Evolutionary conservation across 495 filamentous ascomycete genomes (phyloP).

Genomic region (Chaetomium tenue): DNA sequence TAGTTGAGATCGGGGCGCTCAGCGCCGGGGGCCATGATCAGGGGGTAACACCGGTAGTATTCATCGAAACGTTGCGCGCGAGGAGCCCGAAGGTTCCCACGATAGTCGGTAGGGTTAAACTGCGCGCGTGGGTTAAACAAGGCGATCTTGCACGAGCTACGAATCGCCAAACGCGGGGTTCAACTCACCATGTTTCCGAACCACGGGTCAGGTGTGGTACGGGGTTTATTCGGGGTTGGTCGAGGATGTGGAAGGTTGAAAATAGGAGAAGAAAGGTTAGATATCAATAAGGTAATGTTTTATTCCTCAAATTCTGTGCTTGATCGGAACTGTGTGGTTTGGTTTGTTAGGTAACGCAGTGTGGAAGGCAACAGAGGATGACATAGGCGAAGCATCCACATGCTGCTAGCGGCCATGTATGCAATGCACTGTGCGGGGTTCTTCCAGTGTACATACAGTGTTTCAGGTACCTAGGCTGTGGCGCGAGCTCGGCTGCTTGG

Average conservation of each 20-base stretch:
- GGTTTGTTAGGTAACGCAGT: neutral
- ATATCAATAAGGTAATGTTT: neutral
- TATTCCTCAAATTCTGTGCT: neutral
- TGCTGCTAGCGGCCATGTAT: too few species aligned
- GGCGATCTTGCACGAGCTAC: slow-evolving; percentile 5
- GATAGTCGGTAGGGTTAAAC: slow-evolving; percentile 50
- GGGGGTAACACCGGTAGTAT: slow-evolving; percentile 93
- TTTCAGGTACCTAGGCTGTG: too few species aligned
- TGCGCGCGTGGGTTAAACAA: slow-evolving; percentile 26
- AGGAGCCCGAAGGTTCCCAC: slow-evolving; percentile 35
- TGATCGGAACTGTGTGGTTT: neutral
- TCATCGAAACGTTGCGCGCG: slow-evolving; percentile 77
- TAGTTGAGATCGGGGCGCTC: slow-evolving; percentile 90
- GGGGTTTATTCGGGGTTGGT: neutral
- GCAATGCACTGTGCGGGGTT: slow-evolving; percentile 14
- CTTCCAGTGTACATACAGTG: too few species aligned
- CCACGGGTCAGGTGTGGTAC: neutral
- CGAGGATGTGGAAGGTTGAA: neutral
- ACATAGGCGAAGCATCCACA: too few species aligned
- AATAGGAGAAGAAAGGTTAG: neutral
- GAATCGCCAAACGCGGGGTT: neutral
- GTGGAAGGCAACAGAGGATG: slow-evolving; percentile 17
- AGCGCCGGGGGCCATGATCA: slow-evolving; percentile 89
- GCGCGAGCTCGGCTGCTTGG: slow-evolving; percentile 5
- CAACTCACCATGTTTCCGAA: slow-evolving; percentile 4